phyloP scores from a whole-genome alignment of 306 rosid species.

The Calophaca sinica region DNA sequence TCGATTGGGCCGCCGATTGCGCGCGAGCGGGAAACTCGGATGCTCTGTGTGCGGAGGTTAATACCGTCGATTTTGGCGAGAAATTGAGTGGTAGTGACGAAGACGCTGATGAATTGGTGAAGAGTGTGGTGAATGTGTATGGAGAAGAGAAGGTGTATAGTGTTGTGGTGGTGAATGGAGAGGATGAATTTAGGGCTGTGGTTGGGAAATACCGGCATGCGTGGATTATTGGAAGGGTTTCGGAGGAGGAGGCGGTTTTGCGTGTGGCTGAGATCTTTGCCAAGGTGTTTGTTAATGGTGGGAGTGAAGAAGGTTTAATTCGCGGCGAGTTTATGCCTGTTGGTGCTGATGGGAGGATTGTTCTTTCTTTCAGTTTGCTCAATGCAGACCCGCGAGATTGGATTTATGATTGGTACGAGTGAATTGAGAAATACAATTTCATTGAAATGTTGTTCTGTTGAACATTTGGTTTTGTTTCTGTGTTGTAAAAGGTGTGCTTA shows the following conservation, averaged over 20 bases:
- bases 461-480: conserved; percentile 24
- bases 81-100: conserved; percentile 56
- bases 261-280: conserved; percentile 78
- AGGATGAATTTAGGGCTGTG: conserved; percentile 61
- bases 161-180: conserved; percentile 73
- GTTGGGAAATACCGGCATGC: conserved; percentile 89
- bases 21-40: background rate
- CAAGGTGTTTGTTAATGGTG: conserved; percentile 89
- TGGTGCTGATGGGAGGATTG: conserved; percentile 91
- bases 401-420: conserved; percentile 83
- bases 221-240: conserved; percentile 71
- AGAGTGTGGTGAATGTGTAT: conserved; percentile 42
- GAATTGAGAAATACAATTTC: conserved; percentile 30
- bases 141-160: conserved; percentile 65
- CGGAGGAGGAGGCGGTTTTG: conserved; percentile 60
- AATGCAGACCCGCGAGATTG: conserved; percentile 83
- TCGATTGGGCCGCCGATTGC: background rate
- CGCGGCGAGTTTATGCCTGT: conserved; percentile 95
- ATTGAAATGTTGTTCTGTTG: background rate
- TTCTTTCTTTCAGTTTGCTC: conserved; percentile 92
- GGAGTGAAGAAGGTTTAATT: conserved; percentile 75
- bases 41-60: background rate
- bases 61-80: conserved; percentile 49
- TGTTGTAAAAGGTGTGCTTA: background rate
- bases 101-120: conserved; percentile 69